Evolutionary conservation across 2,329 filamentous ascomycete genomes (phyloP), one percentile per base, ranked within the genome.

Genomic region (Beauveria bassiana): DNA sequence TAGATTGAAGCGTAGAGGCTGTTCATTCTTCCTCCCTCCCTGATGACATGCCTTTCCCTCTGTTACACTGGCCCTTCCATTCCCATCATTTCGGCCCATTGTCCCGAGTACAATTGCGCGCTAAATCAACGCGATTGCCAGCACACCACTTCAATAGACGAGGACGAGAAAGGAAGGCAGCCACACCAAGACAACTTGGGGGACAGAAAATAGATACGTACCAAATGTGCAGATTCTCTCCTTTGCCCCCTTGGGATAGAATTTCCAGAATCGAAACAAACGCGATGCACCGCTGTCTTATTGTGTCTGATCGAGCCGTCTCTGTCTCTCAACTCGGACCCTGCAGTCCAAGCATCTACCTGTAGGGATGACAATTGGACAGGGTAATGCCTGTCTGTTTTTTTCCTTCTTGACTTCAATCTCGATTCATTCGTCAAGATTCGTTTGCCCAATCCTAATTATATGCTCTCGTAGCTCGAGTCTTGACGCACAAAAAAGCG

Each of bases 221-320:
- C 55, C 55, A 14, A 14, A 12, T 49, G 1, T 57, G 55, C n/a
- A 58, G 40, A 58, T 49, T 38, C 47, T 47, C 16, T 28, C 46
- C 42, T n/a, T 43, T n/a, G 16, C 42, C 42, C 42, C 34, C 34
- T 38, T 38, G 34, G 31, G 34, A 38, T 38, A 38, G 34, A 38
- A 14, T 38, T 20, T 12, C 18, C 22, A 28, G 9, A 24, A 28
- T 52, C 31, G 31, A 38, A 26, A 58, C 42, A 56, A 56, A 56
- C 53, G 26, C 24, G 5, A 42, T 46, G 53, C 20, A n/a, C n/a
- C 22, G 31, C 7, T 58, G 55, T 58, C 45, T 58, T 40, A 58
- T 58, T 58, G 45, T 49, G 43, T 58, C 45, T 58, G 55, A 49
- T 58, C 54, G 54, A 38, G 42, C 24, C 26, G 31, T 20, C 20